Conservation (phyloP, 164 flowering plant species). For the Hamamelis virginiana region DNA sequence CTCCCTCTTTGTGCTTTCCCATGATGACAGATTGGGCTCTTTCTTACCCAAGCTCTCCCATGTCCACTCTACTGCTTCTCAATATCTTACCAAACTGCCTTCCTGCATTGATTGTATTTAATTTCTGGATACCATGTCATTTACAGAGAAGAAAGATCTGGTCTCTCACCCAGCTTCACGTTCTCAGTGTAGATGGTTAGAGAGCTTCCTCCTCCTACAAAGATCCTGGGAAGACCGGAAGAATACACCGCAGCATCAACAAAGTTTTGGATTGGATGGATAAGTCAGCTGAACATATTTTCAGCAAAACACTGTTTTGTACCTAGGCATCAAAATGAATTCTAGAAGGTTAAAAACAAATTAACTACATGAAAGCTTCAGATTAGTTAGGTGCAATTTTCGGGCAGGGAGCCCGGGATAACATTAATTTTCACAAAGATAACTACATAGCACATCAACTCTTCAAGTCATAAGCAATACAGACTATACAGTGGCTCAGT, state of each 20-base stretch:
- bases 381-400: too few relatives aligned
- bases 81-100: not conserved
- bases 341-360: too few relatives aligned
- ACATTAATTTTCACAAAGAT: too few relatives aligned
- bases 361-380: too few relatives aligned
- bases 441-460: too few relatives aligned
- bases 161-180: not conserved
- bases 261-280: not conserved
- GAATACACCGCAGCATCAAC: not conserved
- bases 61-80: not conserved
- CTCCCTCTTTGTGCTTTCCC: constrained; percentile 24
- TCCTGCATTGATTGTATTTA: not conserved
- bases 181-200: not conserved
- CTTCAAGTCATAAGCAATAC: too few relatives aligned
- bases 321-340: too few relatives aligned
- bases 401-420: too few relatives aligned
- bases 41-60: constrained; percentile 8
- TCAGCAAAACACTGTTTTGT: too few relatives aligned
- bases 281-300: too few relatives aligned
- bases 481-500: too few relatives aligned
- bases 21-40: constrained; percentile 1
- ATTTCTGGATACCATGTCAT: constrained; percentile 2
- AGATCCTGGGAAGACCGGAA: constrained; percentile 1
- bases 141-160: not conserved
- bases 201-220: not conserved